Conservation (phyloP, 1,139 yeast genomes). For the Williopsis jadinii region DNA sequence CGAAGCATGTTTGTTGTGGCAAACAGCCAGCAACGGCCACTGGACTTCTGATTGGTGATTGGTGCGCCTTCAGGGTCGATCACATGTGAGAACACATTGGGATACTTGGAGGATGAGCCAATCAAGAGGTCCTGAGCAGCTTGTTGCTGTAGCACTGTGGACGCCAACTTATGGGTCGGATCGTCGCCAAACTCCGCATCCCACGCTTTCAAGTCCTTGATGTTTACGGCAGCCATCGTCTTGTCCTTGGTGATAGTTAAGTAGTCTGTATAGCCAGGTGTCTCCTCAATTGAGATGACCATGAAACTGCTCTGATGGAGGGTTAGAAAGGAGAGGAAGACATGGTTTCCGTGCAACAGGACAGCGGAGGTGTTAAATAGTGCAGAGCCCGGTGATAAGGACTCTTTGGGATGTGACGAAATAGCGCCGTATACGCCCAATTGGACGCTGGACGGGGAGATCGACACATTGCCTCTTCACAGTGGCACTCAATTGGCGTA, state of each 20-base stretch:
- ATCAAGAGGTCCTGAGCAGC: conserved; percentile 29
- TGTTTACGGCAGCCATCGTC: conserved; percentile 15
- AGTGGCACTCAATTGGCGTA: no score
- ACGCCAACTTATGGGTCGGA: conserved; percentile 29
- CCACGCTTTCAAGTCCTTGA: conserved; percentile 26
- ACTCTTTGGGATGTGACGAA: no score
- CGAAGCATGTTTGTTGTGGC: conserved; percentile 74
- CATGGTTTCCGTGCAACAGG: no score
- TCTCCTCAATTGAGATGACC: neutral
- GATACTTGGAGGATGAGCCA: conserved; percentile 9
- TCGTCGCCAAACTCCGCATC: conserved; percentile 26
- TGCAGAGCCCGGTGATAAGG: no score
- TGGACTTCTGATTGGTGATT: conserved; percentile 60
- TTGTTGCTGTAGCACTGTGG: conserved; percentile 31
- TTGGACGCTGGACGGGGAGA: no score
- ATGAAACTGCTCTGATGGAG: no score
- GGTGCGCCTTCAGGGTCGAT: conserved; percentile 63
- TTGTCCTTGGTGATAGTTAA: neutral
- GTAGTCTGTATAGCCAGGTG: conserved; percentile 1
- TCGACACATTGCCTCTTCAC: no score
- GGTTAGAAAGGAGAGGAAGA: no score
- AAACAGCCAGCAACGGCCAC: conserved; percentile 86
- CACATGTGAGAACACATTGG: conserved; percentile 45
- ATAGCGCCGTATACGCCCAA: no score
- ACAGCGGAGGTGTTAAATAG: no score